Conservation (phyloP, 495 filamentous ascomycete species). For the Xylaria bambusicola region DNA sequence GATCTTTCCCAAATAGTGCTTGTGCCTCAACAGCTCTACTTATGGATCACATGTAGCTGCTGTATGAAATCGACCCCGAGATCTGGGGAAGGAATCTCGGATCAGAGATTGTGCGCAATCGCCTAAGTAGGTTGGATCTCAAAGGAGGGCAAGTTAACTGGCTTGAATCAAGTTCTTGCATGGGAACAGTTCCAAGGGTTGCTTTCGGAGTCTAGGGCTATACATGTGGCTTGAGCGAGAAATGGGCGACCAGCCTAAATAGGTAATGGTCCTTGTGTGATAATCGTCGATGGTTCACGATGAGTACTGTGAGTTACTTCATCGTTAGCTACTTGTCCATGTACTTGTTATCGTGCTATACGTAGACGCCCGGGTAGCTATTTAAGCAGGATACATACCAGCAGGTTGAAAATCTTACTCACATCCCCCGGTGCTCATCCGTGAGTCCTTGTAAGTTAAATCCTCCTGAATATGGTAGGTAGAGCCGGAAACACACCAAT, state of each 20-base stretch:
- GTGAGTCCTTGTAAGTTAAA: too few species aligned
- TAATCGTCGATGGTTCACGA: neutral
- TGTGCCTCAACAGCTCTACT: too few species aligned
- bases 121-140: conserved; percentile 6
- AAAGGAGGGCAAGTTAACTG: neutral
- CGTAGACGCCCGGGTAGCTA: too few species aligned
- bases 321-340: too few species aligned
- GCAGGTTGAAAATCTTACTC: too few species aligned
- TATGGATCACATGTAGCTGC: neutral
- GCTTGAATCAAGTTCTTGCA: too few species aligned
- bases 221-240: neutral
- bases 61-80: neutral
- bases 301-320: too few species aligned
- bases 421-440: too few species aligned
- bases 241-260: neutral
- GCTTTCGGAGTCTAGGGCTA: conserved; percentile 3
- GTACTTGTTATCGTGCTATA: too few species aligned
- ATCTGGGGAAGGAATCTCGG: neutral
- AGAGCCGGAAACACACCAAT: conserved; percentile 3
- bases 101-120: neutral
- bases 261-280: neutral
- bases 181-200: neutral
- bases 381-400: neutral
- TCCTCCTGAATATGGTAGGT: neutral
- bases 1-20: neutral